Evolutionary conservation across 2,329 filamentous ascomycete species (phyloP).

Genomic region (Penicillium sp.): DNA sequence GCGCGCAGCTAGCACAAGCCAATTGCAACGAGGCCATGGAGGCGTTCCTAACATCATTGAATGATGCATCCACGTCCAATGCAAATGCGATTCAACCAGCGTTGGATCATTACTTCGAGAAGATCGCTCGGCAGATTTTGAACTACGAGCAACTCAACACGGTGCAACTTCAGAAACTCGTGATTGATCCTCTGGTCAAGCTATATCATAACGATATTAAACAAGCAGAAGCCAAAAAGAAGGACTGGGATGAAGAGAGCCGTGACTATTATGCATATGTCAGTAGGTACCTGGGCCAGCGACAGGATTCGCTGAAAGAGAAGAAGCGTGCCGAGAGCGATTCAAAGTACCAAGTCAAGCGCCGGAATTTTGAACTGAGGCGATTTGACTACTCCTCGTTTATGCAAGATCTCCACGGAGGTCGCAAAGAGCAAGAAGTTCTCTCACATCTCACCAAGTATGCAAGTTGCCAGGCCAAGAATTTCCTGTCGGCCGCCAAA

Average conservation of each 20-base stretch:
- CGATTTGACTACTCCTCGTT: slow-evolving; percentile 98
- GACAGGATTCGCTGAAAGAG: slow-evolving; percentile 92
- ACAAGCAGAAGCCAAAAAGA: slow-evolving; percentile 92
- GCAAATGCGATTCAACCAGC: slow-evolving; percentile 96
- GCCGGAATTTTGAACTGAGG: slow-evolving; percentile 92
- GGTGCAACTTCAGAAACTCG: slow-evolving; percentile 79
- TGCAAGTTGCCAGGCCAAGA: slow-evolving; percentile 83
- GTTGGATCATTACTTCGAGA: slow-evolving; percentile 96
- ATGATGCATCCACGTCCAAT: slow-evolving; percentile 85
- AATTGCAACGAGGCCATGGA: slow-evolving; percentile 83
- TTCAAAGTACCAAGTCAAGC: slow-evolving; percentile 91
- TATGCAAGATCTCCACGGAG: slow-evolving; percentile 98
- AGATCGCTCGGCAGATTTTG: slow-evolving; percentile 88
- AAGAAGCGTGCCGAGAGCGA: slow-evolving; percentile 96
- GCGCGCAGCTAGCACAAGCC: slow-evolving; percentile 74
- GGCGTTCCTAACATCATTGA: slow-evolving; percentile 79
- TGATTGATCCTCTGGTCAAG: slow-evolving; percentile 90
- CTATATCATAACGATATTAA: slow-evolving; percentile 97
- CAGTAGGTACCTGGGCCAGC: slow-evolving; percentile 90
- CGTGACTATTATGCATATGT: slow-evolving; percentile 98
- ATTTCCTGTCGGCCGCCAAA: slow-evolving; percentile 78
- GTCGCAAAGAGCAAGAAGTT: slow-evolving; percentile 97
- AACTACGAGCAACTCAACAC: slow-evolving; percentile 83
- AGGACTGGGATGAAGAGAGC: slow-evolving; percentile 97
- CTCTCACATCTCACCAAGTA: slow-evolving; percentile 92